Evolutionary conservation across 2,329 filamentous ascomycete genomes (phyloP), one percentile per base, ranked within the genome.

Genomic region (Cladosporium austrohemisphaericum): DNA sequence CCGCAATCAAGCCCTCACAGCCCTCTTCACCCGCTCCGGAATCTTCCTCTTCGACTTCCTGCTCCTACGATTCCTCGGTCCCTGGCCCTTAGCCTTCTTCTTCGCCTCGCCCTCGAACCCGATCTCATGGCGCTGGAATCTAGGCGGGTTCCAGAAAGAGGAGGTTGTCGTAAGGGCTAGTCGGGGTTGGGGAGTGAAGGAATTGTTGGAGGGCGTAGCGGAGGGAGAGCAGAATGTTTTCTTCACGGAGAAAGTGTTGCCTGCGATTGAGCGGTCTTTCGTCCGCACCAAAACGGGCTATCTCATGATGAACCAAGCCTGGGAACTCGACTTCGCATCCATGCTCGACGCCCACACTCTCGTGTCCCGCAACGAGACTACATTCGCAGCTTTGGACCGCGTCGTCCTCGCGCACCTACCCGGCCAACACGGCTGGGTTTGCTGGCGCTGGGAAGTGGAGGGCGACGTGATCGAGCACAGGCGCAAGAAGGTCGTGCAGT

Each of bases 81-180:
- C 68, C 3, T 76, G 74, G 74, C 74, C 74, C 4, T 61, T 68
- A 45, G 71, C 63, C 0, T 76, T 76, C 63, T 78, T 85, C 60
- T 66, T 83, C 11, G 85, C 83, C 50, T 68, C 77, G 73, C 61
- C 86, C 71, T 68, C 66, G 2, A 81, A 80, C 55, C 89, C 90
- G 0, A 72, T 83, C 29, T 66, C 70, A 31, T 96, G 91, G 89
- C 81, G 91, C 41, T 80, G 80, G 68, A 75, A 67, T 23, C 70
- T 91, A 28, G 88, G 91, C 5, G 86, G 89, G 5, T 95, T 95
- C 67, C 76, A 79, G n/a, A 76, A 84, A 37, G 76, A 81, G 56
- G 92, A 96, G 73, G 77, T 95, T 41, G 84, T 94, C 54, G 85
- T 95, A 26, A 79, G 91, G 20, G 80, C 85, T 50, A 91, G 86